phyloP scores from a whole-genome alignment of 148 eudicot species.

The Rhododendron molle region DNA sequence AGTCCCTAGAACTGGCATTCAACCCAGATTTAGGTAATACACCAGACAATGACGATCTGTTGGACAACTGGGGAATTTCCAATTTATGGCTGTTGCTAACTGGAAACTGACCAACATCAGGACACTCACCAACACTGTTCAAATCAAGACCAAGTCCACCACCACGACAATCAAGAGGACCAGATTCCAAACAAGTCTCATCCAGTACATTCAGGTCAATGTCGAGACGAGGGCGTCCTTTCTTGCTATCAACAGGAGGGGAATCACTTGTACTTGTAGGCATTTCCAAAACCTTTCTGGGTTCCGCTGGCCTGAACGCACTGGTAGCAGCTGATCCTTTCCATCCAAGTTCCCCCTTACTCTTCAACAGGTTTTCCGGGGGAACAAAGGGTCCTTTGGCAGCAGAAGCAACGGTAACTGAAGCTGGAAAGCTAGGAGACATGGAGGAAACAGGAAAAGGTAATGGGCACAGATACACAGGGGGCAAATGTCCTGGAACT shows the following conservation, averaged over 20 bases:
- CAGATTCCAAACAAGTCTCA: slow-evolving; percentile 32
- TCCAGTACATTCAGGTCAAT: slow-evolving; percentile 87
- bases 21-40: slow-evolving; percentile 30
- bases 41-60: slow-evolving; percentile 13
- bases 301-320: slow-evolving; percentile 97
- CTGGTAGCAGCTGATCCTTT: slow-evolving; percentile 95
- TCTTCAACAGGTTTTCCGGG: slow-evolving; percentile 56
- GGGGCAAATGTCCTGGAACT: not conserved
- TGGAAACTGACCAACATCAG: slow-evolving; percentile 43
- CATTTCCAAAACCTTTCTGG: slow-evolving; percentile 47
- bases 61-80: slow-evolving; percentile 22
- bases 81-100: slow-evolving; percentile 30
- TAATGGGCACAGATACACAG: slow-evolving; percentile 16
- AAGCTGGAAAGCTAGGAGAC: slow-evolving; percentile 17
- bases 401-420: slow-evolving; percentile 52
- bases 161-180: slow-evolving; percentile 16
- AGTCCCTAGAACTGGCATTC: slow-evolving; percentile 44
- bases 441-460: slow-evolving; percentile 19
- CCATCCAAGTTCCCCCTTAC: slow-evolving; percentile 73
- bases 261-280: slow-evolving; percentile 20
- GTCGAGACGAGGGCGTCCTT: slow-evolving; percentile 49
- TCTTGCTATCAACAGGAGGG: slow-evolving; percentile 40
- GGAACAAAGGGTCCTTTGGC: slow-evolving; percentile 72
- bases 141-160: slow-evolving; percentile 79
- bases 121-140: slow-evolving; percentile 62